These are phyloP conservation scores for Myriosclerotinia duriaeana DNA, from an alignment of 2,329 filamentous ascomycete genomes.

Conservation along the genomic window DNA sequence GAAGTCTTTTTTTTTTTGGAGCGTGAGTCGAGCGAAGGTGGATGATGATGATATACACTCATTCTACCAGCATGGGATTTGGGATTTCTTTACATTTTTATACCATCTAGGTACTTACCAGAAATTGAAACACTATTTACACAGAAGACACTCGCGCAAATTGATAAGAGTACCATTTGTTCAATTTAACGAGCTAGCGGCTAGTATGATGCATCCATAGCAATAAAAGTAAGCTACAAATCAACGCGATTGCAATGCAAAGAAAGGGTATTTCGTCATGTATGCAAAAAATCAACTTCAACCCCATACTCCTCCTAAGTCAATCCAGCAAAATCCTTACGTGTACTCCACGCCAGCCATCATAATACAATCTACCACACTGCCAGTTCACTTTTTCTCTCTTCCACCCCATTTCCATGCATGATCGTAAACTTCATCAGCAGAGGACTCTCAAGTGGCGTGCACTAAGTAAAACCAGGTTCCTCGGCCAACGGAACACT, in stretches of 20 bases:
- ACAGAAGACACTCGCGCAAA: background rate
- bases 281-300: conserved; percentile 19
- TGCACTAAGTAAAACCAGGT: background rate
- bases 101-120: background rate
- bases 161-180: background rate
- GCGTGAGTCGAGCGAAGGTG: conserved; percentile 2
- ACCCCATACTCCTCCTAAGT: conserved; percentile 7
- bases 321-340: background rate
- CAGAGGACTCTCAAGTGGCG: background rate
- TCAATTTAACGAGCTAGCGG: background rate
- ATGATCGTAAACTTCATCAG: background rate
- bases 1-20: background rate
- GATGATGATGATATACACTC: background rate
- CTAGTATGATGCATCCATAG: background rate
- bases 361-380: background rate
- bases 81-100: background rate
- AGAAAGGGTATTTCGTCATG: conserved; percentile 12
- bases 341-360: background rate
- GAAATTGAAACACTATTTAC: background rate
- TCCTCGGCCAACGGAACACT: conserved; percentile 6
- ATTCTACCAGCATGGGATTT: conserved; percentile 4
- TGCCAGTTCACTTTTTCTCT: background rate
- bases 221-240: conserved; percentile 5
- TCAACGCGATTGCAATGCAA: conserved; percentile 5
- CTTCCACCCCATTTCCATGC: background rate